phyloP scores from a whole-genome alignment of 768 basidiomycete genomes.

The Sutorius australiensis region DNA sequence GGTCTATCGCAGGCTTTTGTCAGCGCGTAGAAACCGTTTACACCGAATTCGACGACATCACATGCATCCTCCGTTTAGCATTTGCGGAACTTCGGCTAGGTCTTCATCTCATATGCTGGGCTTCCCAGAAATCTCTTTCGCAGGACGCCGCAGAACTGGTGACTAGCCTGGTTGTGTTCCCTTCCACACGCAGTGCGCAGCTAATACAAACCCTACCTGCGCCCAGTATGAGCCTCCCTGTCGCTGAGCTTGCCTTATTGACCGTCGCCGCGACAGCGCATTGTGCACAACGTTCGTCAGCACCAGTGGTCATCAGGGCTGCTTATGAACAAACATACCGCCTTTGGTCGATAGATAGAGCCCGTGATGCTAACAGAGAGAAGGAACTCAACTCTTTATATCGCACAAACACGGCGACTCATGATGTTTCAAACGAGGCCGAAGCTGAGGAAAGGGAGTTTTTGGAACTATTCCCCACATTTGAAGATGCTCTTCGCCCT shows the following conservation, averaged over 20 bases:
- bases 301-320: slow-evolving; percentile 35
- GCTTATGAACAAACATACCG: slow-evolving; percentile 67
- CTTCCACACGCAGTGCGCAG: slow-evolving; percentile 44
- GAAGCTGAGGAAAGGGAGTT: slow-evolving; percentile 85
- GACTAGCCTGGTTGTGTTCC: slow-evolving; percentile 48
- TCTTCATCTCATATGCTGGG: slow-evolving; percentile 48
- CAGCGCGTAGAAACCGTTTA: slow-evolving; percentile 70
- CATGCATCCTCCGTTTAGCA: slow-evolving; percentile 59
- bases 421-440: slow-evolving; percentile 58
- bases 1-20: slow-evolving; percentile 72
- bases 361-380: slow-evolving; percentile 60
- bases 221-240: slow-evolving; percentile 10
- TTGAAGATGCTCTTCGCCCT: slow-evolving; percentile 52
- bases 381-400: slow-evolving; percentile 73
- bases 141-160: slow-evolving; percentile 22
- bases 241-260: slow-evolving; percentile 37
- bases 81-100: slow-evolving; percentile 69
- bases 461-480: slow-evolving; percentile 79
- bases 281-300: slow-evolving; percentile 18
- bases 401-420: slow-evolving; percentile 52
- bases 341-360: slow-evolving; percentile 83
- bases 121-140: slow-evolving; percentile 15
- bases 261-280: slow-evolving; percentile 38
- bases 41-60: slow-evolving; percentile 67
- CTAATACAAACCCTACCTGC: slow-evolving; percentile 29